Evolutionary conservation across 345 rosid genomes (phyloP), one percentile per base, ranked within the genome.

Genomic region (Conringia planisiliqua): DNA sequence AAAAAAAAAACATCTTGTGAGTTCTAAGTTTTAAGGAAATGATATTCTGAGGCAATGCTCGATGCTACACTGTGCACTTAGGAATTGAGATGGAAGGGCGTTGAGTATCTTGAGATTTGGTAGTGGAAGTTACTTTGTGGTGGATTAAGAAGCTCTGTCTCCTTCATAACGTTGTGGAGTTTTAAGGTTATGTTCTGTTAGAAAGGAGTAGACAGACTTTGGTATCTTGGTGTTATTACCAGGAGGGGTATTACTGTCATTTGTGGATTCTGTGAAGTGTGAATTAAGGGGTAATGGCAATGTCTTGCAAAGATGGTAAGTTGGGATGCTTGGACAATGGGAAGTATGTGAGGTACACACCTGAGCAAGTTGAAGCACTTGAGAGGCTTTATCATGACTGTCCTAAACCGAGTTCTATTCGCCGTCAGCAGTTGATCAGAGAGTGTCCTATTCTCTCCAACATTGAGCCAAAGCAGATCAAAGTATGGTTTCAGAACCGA

Each of bases 401-500:
- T 79, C 98, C 99, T 52, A 96, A 96, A 72, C 99, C 99, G 54
- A 96, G 98, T 80, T 96, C 98, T 27, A 86, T 96, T 75, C 98
- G 99, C 69, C 93, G 98, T 72, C 99, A 92, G 66, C 99, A 96
- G 87, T 75, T 96, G 71, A 96, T 96, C 38, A 85, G 98, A 78
- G 99, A 96, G 82, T 96, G 99, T 80, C 98, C 98, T 8, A 96
- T 96, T 80, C 99, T 96, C 87, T 96, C 97, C 43, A 82, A 96
- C 85, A 92, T 96, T 65, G 99, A 96, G 82, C 98, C 97, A 3
- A 96, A 96, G 77, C 99, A 96, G 82, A 96, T 96, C 85, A 96
- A 96, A 87, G 99, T 96, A 30, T 96, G 98, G 99, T 96, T 96
- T 86, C 99, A 96, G 66, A 96, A 96, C 84, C 84, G 99, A 81